phyloP scores from a whole-genome alignment of 768 basidiomycete genomes.

The Tulasnella sp. region DNA sequence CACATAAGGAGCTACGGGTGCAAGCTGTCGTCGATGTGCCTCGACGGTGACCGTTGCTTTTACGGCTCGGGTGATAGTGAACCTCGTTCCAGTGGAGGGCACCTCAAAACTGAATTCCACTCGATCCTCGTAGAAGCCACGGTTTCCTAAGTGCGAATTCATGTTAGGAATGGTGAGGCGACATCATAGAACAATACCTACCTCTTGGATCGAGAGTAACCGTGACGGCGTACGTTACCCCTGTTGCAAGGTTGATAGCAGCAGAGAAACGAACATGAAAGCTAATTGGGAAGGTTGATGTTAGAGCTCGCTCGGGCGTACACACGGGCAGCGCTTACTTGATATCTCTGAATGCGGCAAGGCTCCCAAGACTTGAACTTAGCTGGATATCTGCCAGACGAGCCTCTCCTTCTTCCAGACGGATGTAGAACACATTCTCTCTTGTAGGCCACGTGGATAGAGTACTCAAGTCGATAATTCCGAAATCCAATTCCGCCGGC shows the following conservation, averaged over 20 bases:
- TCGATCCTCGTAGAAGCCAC: conserved; percentile 26
- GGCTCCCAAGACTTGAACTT: not conserved
- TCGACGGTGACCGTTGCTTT: conserved; percentile 13
- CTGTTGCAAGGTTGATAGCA: not conserved
- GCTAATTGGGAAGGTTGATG: not conserved
- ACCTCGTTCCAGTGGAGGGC: not conserved
- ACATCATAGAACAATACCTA: not conserved
- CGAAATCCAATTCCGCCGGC: not conserved
- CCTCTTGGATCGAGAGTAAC: conserved; percentile 20
- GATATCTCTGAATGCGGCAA: not conserved
- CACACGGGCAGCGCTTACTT: not conserved
- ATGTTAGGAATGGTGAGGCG: not conserved
- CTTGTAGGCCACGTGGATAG: not conserved
- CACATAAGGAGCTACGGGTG: conserved; percentile 46
- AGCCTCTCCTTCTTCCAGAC: not conserved
- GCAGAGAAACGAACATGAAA: not conserved
- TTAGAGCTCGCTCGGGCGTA: not conserved
- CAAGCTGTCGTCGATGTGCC: conserved; percentile 46
- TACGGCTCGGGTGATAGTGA: conserved; percentile 12
- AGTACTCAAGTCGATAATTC: not conserved
- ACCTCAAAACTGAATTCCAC: conserved; percentile 13
- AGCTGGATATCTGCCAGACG: not conserved
- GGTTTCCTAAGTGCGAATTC: not conserved
- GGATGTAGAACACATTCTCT: not conserved
- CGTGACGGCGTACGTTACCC: not conserved